A percentile compares a stretch with the other conserved stretches of the same genome.
Conservation (phyloP, 495 filamentous ascomycete species). For the Paragyromitra xinjiangensis region DNA sequence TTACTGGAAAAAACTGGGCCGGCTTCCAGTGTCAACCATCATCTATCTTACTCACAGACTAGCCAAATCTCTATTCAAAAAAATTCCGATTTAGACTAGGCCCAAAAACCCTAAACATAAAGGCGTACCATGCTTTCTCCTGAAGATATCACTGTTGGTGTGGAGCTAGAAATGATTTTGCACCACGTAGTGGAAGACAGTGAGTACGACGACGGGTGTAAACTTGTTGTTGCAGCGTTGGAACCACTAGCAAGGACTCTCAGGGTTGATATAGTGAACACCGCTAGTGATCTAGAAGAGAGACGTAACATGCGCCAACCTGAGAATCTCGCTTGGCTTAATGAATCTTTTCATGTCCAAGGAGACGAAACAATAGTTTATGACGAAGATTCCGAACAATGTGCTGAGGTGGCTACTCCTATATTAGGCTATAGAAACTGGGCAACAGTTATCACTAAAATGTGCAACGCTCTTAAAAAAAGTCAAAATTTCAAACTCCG, state of each 20-base stretch:
- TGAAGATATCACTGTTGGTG: slow-evolving; percentile 23
- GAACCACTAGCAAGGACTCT: not conserved
- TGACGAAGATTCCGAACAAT: not conserved
- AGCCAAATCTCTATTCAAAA: not conserved
- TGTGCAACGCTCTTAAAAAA: slow-evolving; percentile 11
- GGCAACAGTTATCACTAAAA: not conserved
- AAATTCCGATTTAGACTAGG: not conserved
- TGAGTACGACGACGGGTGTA: not conserved
- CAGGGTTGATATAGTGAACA: not conserved
- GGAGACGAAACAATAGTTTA: not conserved
- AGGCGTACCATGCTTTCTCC: not conserved
- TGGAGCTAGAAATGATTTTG: slow-evolving; percentile 31
- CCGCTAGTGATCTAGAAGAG: not conserved
- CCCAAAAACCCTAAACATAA: not conserved
- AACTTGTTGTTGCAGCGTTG: slow-evolving; percentile 6
- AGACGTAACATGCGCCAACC: not conserved
- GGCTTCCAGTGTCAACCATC: not conserved
- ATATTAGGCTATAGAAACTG: slow-evolving; percentile 33
- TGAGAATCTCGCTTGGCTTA: not conserved
- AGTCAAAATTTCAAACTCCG: not conserved
- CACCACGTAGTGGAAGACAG: not conserved
- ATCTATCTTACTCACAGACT: not conserved
- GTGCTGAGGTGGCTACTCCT: slow-evolving; percentile 47
- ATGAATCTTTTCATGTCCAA: slow-evolving; percentile 14
- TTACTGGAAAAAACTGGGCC: not conserved